Evolutionary conservation across 2,329 filamentous ascomycete species (phyloP), one percentile per base, ranked within the genome.

Genomic region (Escovopsis sp.): DNA sequence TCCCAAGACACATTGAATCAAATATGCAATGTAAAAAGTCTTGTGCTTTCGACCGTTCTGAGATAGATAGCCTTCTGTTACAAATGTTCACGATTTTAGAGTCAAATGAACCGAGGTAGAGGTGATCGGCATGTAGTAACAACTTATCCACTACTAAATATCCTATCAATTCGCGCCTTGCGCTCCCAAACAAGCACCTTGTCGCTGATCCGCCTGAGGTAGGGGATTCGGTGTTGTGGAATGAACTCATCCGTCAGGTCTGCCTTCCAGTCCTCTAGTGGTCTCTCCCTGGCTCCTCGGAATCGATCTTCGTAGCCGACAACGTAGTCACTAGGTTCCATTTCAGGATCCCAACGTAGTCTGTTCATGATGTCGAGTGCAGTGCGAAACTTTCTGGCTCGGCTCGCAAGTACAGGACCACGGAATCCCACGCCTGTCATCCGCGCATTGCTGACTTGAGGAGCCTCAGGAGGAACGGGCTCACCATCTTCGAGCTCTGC

Each of bases 161-260:
- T 52, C 34, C 64, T 56, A 52, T 78, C 75, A 39, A 63, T 63
- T 49, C 72, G 68, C 47, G 61, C 64, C 49, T 63, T 64, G 47
- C 70, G 59, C 50, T 80, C 73, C 75, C 76, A 80, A 4, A 78
- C 62, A n/a, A 70, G 55, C 4, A 53, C 54, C 0, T 64, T 64
- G 45, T 74, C 72, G 44, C 65, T 69, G 53, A 57, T 66, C 10
- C 68, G 63, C 55, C 68, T 74, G 52, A 80, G 80, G 54, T 76
- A 79, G 43, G 76, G 53, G 47, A 80, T 75, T 12, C 76, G 65
- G 51, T 80, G 75, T 57, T 79, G 73, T 6, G 77, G 77, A 43
- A 81, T 79, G 51, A 78, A 81, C 55, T 80, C 74, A 48, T 80
- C 70, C 30, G 75, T 78, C 56, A 73, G 69, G 51, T 79, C 75